Evolutionary conservation across 257 asterid species (phyloP).

Genomic region (Nicotiana obtusifolia): DNA sequence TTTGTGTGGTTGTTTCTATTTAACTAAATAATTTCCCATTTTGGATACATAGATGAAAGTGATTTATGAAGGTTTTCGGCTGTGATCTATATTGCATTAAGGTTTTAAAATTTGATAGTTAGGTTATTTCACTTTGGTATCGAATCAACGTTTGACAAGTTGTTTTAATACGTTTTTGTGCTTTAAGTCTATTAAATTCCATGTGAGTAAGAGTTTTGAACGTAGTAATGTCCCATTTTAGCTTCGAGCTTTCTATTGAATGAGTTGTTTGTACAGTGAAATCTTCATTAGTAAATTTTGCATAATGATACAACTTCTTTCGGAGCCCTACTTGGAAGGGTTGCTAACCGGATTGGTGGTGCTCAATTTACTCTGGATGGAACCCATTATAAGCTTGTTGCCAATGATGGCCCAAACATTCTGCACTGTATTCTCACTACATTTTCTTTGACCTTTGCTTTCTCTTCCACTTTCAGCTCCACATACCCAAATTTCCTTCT

Average conservation of each 20-base stretch:
- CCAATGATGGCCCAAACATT: conserved; percentile 22
- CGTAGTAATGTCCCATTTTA: background rate
- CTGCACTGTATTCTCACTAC: conserved; percentile 16
- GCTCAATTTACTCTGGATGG: conserved; percentile 24
- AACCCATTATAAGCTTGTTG: conserved; percentile 10
- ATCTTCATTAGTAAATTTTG: background rate
- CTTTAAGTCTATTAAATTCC: no score
- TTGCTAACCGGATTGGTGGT: conserved; percentile 21
- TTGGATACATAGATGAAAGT: background rate
- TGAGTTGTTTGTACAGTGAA: background rate
- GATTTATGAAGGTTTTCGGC: background rate
- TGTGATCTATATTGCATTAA: background rate
- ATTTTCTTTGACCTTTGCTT: background rate
- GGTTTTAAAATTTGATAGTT: background rate
- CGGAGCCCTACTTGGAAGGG: conserved; percentile 30
- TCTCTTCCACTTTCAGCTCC: background rate
- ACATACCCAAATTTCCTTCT: background rate
- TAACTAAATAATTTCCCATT: background rate
- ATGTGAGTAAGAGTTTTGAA: background rate
- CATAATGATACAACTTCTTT: conserved; percentile 19
- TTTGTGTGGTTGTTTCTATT: no score
- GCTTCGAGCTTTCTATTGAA: background rate
- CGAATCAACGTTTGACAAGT: background rate
- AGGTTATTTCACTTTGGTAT: background rate
- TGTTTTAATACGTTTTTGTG: no score